Conservation (phyloP, 2,329 filamentous ascomycete genomes). For the Venturia carpophila region DNA sequence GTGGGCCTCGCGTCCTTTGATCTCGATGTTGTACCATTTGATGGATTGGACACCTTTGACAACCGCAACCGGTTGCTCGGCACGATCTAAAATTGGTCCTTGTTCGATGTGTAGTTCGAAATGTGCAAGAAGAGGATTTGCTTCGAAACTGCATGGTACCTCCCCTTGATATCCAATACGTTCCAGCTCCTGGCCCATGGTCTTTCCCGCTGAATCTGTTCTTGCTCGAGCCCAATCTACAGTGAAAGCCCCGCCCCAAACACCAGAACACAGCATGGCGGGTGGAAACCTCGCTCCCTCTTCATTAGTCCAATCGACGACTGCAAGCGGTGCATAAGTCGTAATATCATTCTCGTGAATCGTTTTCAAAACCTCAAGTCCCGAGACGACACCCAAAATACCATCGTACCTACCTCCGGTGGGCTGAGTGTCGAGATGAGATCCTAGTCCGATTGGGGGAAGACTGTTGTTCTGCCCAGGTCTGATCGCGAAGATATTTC, state of each 20-base stretch:
- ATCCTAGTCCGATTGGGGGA: conserved; percentile 23
- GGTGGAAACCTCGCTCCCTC: conserved; percentile 24
- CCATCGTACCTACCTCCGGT: conserved; percentile 26
- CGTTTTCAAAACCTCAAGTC: conserved; percentile 32
- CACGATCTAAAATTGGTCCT: conserved; percentile 22
- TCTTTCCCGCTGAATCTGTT: conserved; percentile 23
- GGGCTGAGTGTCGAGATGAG: conserved; percentile 24
- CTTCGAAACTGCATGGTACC: conserved; percentile 23
- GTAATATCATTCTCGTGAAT: conserved; percentile 29
- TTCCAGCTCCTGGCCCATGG: conserved; percentile 27
- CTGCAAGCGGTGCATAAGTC: conserved; percentile 20
- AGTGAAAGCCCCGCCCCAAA: conserved; percentile 23
- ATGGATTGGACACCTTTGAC: conserved; percentile 26
- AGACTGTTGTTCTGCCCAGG: conserved; percentile 22
- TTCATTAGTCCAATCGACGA: conserved; percentile 20
- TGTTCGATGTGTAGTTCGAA: conserved; percentile 26
- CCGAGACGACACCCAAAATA: conserved; percentile 24
- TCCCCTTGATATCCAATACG: conserved; percentile 29
- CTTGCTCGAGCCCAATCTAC: conserved; percentile 26
- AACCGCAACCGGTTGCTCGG: conserved; percentile 23
- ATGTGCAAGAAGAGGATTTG: conserved; percentile 24
- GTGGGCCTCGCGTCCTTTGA: conserved; percentile 30
- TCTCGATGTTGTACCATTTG: conserved; percentile 26
- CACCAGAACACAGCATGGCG: conserved; percentile 21
- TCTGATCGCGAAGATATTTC: conserved; percentile 30